A percentile compares a stretch with the other conserved stretches of the same genome.
These are phyloP conservation scores for Juncus effusus DNA, from an alignment of 176 grass and related monocot genomes.

Conservation along the genomic window DNA sequence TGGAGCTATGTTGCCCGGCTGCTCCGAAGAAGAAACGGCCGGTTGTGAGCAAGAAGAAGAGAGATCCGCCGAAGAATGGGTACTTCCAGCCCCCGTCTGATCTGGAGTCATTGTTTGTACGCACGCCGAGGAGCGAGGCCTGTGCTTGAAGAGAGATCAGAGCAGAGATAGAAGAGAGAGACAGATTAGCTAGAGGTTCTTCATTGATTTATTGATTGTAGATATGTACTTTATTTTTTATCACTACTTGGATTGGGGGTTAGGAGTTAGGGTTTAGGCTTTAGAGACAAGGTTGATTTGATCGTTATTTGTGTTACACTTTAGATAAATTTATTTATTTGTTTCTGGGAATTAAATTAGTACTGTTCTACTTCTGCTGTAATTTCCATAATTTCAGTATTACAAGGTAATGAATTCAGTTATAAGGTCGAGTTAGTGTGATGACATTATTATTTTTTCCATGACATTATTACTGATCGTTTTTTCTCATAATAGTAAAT, in stretches of 20 bases:
- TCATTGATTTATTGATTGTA: slow-evolving; percentile 11
- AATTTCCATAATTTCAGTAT: no score
- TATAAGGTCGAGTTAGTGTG: no score
- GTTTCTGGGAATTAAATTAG: neutral
- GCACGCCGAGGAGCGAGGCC: slow-evolving; percentile 45
- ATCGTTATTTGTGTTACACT: slow-evolving; percentile 24
- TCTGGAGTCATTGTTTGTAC: slow-evolving; percentile 66
- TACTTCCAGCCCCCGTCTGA: slow-evolving; percentile 76
- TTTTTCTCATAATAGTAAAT: no score
- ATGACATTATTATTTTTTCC: no score
- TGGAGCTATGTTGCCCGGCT: slow-evolving; percentile 55
- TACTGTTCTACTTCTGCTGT: no score
- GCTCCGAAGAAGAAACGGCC: slow-evolving; percentile 56
- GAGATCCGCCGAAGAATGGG: slow-evolving; percentile 68
- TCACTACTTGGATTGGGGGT: neutral
- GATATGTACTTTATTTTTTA: slow-evolving; percentile 21
- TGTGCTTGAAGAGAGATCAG: slow-evolving; percentile 41
- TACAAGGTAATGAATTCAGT: no score
- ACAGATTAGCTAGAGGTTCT: no score
- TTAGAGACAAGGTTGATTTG: slow-evolving; percentile 1
- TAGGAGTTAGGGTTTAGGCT: slow-evolving; percentile 17
- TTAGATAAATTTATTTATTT: slow-evolving; percentile 21
- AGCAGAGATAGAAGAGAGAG: slow-evolving; percentile 11
- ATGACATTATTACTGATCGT: no score
- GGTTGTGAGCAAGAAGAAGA: slow-evolving; percentile 38